Evolutionary conservation across 768 basidiomycete genomes (phyloP), one percentile per base, ranked within the genome.

Genomic region (Termitomyces bulborhizus): DNA sequence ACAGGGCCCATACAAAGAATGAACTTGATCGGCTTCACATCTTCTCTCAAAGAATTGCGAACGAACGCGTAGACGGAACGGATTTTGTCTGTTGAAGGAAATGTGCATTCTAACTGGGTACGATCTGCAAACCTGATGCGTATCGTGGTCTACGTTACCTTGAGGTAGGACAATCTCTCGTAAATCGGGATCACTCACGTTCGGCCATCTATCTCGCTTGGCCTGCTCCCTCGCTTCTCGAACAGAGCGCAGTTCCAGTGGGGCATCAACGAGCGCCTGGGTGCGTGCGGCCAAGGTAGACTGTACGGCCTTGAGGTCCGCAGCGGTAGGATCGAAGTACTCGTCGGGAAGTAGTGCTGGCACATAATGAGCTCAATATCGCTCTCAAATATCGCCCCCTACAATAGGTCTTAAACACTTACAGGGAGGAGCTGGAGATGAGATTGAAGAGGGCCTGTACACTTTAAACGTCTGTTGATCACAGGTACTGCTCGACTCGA

Each of bases 31-130:
- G 84, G 77, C 66, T 89, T 84, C 44, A 85, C 82, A 57, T 92
- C 89, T 54, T 90, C 88, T 42, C 82, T 73, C 34, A 96, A 72
- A 21, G 82, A 80, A 32, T 75, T 71, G 34, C 86, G 80, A 51
- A 93, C 90, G 59, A 94, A 94, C 9, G 88, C 89, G 66, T 96
- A 95, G 8, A 96, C 82, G 2, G 86, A 76, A 48, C 81, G 80
- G 49, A 96, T 91, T 67, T 88, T 93, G 69, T 84, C 82, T 3
- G 79, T 80, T 6, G 93, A 93, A 3, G 83, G 76, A 64, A 95
- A 94, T 0, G 71, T 69, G 61, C 82, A 85, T 71, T 96, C 93
- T 13, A 96, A 76, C 64, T 88, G 85, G 2, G 84, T 90, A 46
- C 87, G 80, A 68, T 95, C 90, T 21, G 83, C 73, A 69, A 95